These are phyloP conservation scores for Phytophthora cryptogea DNA, from an alignment of 352 stramenopile species.

Conservation along the genomic window DNA sequence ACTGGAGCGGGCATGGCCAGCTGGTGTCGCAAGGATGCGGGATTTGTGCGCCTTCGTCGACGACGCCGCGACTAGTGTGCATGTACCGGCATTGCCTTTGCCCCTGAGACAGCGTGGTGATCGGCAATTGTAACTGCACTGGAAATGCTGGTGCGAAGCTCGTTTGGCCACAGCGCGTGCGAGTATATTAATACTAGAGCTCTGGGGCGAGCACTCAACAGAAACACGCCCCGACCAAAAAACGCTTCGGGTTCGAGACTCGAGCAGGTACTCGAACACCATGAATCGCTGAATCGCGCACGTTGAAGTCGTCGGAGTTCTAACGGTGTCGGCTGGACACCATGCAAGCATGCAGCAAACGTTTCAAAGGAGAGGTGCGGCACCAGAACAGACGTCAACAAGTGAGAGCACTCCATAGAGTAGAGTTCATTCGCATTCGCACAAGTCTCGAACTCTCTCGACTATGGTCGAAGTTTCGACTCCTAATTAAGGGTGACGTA, in stretches of 20 bases:
- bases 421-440: too few species aligned
- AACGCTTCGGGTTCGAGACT: not conserved
- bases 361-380: too few species aligned
- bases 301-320: conserved; percentile 1
- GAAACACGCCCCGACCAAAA: too few species aligned
- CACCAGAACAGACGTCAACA: too few species aligned
- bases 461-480: too few species aligned
- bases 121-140: not conserved
- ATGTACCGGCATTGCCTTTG: conserved; percentile 12
- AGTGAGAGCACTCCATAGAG: too few species aligned
- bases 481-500: too few species aligned
- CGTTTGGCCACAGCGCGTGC: not conserved
- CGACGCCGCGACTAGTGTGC: conserved; percentile 25
- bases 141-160: not conserved
- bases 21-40: conserved; percentile 2
- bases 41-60: conserved; percentile 18
- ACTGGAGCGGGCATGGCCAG: conserved; percentile 13
- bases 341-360: not conserved
- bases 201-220: not conserved
- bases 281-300: not conserved
- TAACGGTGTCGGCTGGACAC: not conserved
- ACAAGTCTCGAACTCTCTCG: too few species aligned
- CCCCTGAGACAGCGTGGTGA: conserved; percentile 20
- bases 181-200: too few species aligned
- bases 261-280: not conserved